Evolutionary conservation across 306 rosid genomes (phyloP), one percentile per base, ranked within the genome.

Genomic region (Spatholobus suberectus): DNA sequence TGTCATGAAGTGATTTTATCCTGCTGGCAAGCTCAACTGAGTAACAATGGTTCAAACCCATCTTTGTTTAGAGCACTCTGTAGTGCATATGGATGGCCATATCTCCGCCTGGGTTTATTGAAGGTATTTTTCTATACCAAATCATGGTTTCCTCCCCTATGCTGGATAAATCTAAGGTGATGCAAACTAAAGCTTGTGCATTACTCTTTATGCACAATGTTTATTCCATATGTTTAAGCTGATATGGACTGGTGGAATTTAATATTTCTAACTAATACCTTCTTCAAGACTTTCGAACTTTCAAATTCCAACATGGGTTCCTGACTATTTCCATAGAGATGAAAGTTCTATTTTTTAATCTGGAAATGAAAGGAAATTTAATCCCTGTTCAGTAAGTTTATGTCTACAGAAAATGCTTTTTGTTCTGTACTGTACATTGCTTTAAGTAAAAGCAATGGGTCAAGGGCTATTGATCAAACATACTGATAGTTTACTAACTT

Each of bases 11-110:
- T 83, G 83, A 84, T 93, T 77, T 81, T 73, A 65, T 79, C 84
- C 82, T 87, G 90, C 82, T 95, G 99, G 99, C 81, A 73, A 85
- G 88, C 78, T 79, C 97, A 93, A 82, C 68, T 82, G 81, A 83
- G 74, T 29, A 80, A 79, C 71, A 80, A 82, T 69, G 57, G 52
- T 75, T 86, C 92, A 57, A 88, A 61, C 20, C 93, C 97, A 51
- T 92, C 98, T 62, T 86, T 95, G 40, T 80, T 95, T 79, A 86
- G 90, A 90, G 98, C 97, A 73, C 85, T 93, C 32, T 93, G 93
- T 86, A 65, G 66, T 86, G 99, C 97, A 73, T 95, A 93, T 89
- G 98, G 99, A 70, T 93, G 97, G 99, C 97, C 96, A 49, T 95
- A 95, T 79, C 65, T 86, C 75, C 63, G 87, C 88, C 90, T 93